Evolutionary conservation across 345 rosid species (phyloP).

Genomic region (Geranium brycei): DNA sequence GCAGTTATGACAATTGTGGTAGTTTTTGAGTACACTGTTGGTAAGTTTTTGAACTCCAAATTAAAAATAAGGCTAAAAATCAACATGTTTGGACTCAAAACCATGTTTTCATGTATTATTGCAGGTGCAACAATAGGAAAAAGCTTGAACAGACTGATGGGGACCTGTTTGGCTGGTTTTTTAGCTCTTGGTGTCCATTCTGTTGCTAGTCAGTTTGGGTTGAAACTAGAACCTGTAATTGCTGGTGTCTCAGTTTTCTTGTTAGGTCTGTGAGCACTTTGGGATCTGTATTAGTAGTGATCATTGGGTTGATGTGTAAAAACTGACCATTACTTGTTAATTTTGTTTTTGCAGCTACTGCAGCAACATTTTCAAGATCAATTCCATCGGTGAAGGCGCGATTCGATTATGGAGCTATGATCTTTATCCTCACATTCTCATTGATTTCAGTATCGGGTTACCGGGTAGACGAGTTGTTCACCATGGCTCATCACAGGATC

Average conservation of each 20-base stretch:
- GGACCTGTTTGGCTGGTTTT: constrained; percentile 52
- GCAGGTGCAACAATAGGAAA: constrained; percentile 60
- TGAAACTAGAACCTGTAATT: constrained; percentile 35
- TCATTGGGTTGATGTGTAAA: too few relatives aligned
- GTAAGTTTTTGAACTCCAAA: constrained; percentile 19
- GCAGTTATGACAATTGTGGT: constrained; percentile 73
- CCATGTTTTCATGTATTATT: neutral
- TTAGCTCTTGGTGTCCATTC: constrained; percentile 53
- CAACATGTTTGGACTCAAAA: neutral
- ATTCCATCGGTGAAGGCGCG: constrained; percentile 22
- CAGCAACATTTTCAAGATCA: constrained; percentile 31
- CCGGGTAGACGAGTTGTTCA: constrained; percentile 20
- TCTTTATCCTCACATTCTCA: constrained; percentile 39
- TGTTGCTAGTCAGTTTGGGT: constrained; percentile 44
- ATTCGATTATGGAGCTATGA: constrained; percentile 34
- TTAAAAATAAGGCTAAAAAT: neutral
- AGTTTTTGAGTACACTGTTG: constrained; percentile 52
- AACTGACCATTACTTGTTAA: too few relatives aligned
- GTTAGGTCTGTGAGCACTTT: constrained; percentile 28
- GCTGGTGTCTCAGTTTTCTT: constrained; percentile 45
- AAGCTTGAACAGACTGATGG: constrained; percentile 50
- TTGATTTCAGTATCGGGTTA: constrained; percentile 28
- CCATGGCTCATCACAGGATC: constrained; percentile 23
- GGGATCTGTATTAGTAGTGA: too few relatives aligned
- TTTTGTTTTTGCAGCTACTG: constrained; percentile 14